Base-by-base conservation (phyloP, 257 asterid genomes). In the Ocimum tenuiflorum region DNA sequence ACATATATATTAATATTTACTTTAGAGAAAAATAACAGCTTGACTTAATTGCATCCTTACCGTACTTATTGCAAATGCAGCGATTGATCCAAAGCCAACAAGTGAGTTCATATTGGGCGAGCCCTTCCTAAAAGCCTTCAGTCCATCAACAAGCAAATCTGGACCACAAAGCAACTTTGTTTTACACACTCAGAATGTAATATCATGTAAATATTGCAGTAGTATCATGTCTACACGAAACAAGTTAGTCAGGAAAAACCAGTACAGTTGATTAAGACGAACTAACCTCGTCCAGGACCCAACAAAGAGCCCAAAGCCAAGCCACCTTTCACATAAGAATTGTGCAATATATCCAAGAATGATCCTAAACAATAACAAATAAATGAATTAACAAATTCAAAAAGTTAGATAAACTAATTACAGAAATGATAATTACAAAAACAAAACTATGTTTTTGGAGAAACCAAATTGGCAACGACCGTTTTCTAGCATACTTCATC, bases 41-140 rank as follows among this genome's bases (percentile, higher is more conserved):
- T 29, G 27, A 57, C 53, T 42, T 50, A 50, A 63, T 35, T n/a
- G 63, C 35, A 73, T 70, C 70, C 92, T 81, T 77, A 92, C 98
- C 80, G 86, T 76, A 83, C 98, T 89, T 63, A 92, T 89, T 73
- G 85, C 89, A 84, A 91, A 92, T 69, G 96, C 96, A 76, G 96
- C 98, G 62, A 92, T 69, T n/a, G 97, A 83, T 69, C 98, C 98
- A 78, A 92, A 89, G 71, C 97, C 97, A 54, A 92, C 97, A 49
- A 92, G 98, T 24, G 98, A 92, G 83, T 92, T 92, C 96, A 87
- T 92, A 81, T 92, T 92, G 43, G 98, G 98, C 6, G 95, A 89
- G 49, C 96, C 94, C 81, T 92, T 92, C 62, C 78, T 65, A 63
- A 92, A 81, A 65, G 98, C 96, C 75, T 69, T 77, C 43, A 89